These are phyloP conservation scores for Sphaerulina vaccinii DNA, from an alignment of 2,329 filamentous ascomycete species.

Conservation along the genomic window DNA sequence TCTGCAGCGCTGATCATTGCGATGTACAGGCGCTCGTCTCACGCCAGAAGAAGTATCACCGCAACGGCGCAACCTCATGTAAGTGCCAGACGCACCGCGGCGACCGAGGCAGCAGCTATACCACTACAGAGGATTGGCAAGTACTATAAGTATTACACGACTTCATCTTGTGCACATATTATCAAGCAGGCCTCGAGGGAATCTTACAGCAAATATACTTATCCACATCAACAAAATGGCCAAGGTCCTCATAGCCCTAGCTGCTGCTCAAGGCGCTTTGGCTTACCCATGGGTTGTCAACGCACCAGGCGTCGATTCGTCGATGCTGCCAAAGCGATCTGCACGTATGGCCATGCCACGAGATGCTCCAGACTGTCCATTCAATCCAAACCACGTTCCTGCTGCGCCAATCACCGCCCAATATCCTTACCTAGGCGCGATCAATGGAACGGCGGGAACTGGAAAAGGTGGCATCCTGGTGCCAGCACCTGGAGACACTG, in stretches of 20 bases:
- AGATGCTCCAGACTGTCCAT: constrained; percentile 35
- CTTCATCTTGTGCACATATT: not conserved
- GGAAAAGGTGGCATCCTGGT: constrained; percentile 44
- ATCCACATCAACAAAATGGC: constrained; percentile 13
- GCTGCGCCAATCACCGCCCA: constrained; percentile 35
- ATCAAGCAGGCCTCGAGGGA: not conserved
- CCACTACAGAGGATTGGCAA: not conserved
- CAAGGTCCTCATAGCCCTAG: constrained; percentile 12
- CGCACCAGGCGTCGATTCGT: constrained; percentile 40
- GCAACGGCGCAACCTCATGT: not conserved
- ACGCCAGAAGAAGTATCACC: not conserved
- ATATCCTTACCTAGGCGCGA: constrained; percentile 43
- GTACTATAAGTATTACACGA: not conserved
- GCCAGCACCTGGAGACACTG: constrained; percentile 43
- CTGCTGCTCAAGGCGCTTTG: constrained; percentile 21
- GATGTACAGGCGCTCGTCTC: not conserved
- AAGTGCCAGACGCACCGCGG: not conserved
- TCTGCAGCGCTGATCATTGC: constrained; percentile 10
- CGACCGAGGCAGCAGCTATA: constrained; percentile 6
- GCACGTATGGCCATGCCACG: constrained; percentile 10
- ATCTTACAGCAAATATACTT: not conserved
- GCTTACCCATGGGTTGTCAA: constrained; percentile 41
- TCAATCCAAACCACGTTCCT: constrained; percentile 40
- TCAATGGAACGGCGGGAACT: constrained; percentile 42
- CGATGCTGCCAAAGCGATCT: constrained; percentile 27